Base-by-base conservation (phyloP, 257 asterid species). In the Solanum boliviense region DNA sequence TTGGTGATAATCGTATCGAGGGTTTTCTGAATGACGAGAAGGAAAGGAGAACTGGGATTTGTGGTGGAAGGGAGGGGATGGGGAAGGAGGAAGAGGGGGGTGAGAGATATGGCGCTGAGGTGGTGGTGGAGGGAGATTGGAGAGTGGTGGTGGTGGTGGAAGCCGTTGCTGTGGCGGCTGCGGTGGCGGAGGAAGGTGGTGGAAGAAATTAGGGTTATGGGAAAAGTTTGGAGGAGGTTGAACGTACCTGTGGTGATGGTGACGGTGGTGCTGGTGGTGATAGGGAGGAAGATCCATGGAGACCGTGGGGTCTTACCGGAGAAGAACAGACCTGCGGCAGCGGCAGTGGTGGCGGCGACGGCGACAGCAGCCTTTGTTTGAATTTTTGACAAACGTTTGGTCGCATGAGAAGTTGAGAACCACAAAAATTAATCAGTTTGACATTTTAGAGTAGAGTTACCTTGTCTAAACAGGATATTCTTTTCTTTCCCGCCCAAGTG, bases 191-290 rank as follows among this genome's bases (percentile, higher is more conserved):
- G 91, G 93, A 5, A 86, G 91, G 87, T 52, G 88, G 67, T 39
- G 62, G 71, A 85, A 88, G 52, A 83, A 88, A 67, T 48, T 89
- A 76, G 90, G 91, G 87, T 65, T 67, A 75, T 83, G 86, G 56
- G 93, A 31, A 44, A 88, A 83, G 52, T 76, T 65, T 27, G 89
- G 79, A 78, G 92, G 62, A 90, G 56, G 84, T 32, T 34, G 87
- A 9, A 85, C 89, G 58, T 94, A 94, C 95, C 98, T 91, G 86
- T 84, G 94, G 90, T 90, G 93, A n/a, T n/a, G 32, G 32, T 65
- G 72, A 88, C 89, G 93, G 58, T 87, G 92, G 90, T 83, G 89
- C 83, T 83, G 89, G 76, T 75, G 83, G n/a, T 39, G 84, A 31
- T 79, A 79, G 9, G 85, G 38, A 79, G 85, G 85, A 79, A 29